A percentile compares a stretch with the other conserved stretches of the same genome.
Evolutionary conservation across 164 flowering plant species (phyloP).

Genomic region (Vitis riparia): DNA sequence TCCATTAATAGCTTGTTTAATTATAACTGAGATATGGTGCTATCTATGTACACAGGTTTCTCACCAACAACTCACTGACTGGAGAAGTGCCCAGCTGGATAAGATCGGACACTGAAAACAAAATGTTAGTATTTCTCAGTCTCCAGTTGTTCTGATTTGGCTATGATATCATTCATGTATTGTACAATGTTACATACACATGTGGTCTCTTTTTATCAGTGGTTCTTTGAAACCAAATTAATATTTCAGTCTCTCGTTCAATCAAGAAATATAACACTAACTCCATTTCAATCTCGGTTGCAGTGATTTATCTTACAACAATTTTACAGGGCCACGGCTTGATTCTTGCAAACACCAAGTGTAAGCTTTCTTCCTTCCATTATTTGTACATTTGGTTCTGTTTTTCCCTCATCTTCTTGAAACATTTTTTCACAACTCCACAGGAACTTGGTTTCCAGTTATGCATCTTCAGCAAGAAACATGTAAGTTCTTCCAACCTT

Average conservation of each 20-base stretch:
- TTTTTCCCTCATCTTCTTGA: not conserved
- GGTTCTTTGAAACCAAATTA: too few species aligned
- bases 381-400: too few species aligned
- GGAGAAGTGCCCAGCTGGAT: constrained; percentile 59
- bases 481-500: constrained; percentile 34
- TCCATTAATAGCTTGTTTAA: too few species aligned
- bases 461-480: constrained; percentile 28
- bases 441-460: constrained; percentile 60
- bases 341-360: constrained; percentile 29
- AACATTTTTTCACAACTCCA: not conserved
- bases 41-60: constrained; percentile 44
- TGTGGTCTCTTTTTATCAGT: not conserved
- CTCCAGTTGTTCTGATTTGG: not conserved
- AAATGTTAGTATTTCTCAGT: constrained; percentile 43
- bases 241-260: not conserved
- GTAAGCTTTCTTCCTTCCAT: constrained; percentile 17
- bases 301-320: constrained; percentile 86
- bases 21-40: too few species aligned
- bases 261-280: not conserved
- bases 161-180: too few species aligned
- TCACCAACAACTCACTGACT: constrained; percentile 60
- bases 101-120: constrained; percentile 20
- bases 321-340: constrained; percentile 41
- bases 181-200: too few species aligned
- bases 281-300: constrained; percentile 13